These are phyloP conservation scores for Prunus padus DNA, from an alignment of 306 rosid genomes.

Conservation along the genomic window DNA sequence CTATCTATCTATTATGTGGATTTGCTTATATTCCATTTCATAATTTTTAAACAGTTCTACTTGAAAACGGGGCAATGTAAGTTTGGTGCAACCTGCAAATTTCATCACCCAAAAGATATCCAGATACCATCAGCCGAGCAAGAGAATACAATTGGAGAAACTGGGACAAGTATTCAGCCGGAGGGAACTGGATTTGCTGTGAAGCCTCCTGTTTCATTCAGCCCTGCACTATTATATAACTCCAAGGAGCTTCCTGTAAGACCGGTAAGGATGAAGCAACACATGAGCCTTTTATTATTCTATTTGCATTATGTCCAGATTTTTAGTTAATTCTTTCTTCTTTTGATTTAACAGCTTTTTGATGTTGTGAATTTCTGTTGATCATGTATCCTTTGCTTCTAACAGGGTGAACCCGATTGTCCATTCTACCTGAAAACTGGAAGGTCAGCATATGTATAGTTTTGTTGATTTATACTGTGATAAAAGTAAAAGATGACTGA, in stretches of 20 bases:
- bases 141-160: conserved; percentile 44
- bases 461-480: conserved; percentile 9
- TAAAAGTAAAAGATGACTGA: conserved; percentile 18
- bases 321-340: neutral
- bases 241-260: conserved; percentile 96
- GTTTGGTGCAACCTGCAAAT: conserved; percentile 78
- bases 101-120: conserved; percentile 89
- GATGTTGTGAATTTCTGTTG: conserved; percentile 17
- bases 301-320: neutral
- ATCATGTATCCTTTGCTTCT: conserved; percentile 28
- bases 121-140: conserved; percentile 54
- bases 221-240: conserved; percentile 60
- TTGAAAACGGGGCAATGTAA: conserved; percentile 90
- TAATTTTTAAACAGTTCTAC: conserved; percentile 65
- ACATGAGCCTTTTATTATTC: neutral
- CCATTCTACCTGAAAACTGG: conserved; percentile 99
- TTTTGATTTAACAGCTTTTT: conserved; percentile 9
- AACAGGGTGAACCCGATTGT: conserved; percentile 93
- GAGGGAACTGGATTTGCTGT: conserved; percentile 46
- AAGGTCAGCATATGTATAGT: conserved; percentile 50
- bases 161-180: conserved; percentile 28
- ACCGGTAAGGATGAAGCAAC: conserved; percentile 45
- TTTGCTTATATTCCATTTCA: neutral
- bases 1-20: conserved; percentile 12
- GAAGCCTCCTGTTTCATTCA: conserved; percentile 41